These are phyloP conservation scores for Podospora conica DNA, from an alignment of 495 filamentous ascomycete genomes.

Conservation along the genomic window DNA sequence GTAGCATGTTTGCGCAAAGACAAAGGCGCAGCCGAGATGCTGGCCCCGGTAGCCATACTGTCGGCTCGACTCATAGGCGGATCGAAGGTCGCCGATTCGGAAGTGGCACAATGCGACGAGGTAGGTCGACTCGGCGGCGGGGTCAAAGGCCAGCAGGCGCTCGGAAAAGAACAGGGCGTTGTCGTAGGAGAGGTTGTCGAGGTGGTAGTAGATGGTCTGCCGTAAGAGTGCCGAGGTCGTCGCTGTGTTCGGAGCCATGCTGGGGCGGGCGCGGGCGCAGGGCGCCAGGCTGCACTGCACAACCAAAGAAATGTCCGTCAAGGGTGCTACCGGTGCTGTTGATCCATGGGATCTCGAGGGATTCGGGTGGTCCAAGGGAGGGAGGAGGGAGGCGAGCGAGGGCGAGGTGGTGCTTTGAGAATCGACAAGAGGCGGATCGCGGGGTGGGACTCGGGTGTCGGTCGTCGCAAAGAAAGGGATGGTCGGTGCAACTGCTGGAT, in stretches of 20 bases:
- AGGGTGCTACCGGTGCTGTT: conserved; percentile 19
- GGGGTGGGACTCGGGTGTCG: conserved; percentile 9
- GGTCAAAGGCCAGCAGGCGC: conserved; percentile 76
- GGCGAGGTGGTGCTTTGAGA: background rate
- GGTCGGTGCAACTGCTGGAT: conserved; percentile 32
- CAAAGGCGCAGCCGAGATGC: conserved; percentile 83
- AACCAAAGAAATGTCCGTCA: conserved; percentile 17
- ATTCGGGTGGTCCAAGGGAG: background rate
- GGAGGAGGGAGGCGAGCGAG: background rate
- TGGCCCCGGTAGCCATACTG: conserved; percentile 54
- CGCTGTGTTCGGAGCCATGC: conserved; percentile 65
- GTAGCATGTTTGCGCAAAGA: conserved; percentile 85
- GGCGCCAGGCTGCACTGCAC: conserved; percentile 12
- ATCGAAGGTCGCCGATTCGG: conserved; percentile 64
- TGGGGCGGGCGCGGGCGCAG: conserved; percentile 10
- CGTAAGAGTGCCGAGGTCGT: conserved; percentile 69
- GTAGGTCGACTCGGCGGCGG: conserved; percentile 71
- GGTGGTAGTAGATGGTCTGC: conserved; percentile 83
- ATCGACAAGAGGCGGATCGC: conserved; percentile 10
- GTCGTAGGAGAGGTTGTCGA: conserved; percentile 80
- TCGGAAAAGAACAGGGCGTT: conserved; percentile 92
- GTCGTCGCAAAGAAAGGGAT: conserved; percentile 22
- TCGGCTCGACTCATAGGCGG: conserved; percentile 63
- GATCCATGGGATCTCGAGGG: conserved; percentile 24
- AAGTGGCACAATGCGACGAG: conserved; percentile 79